phyloP scores from a whole-genome alignment of 2,329 filamentous ascomycete genomes.

The Phaeosphaeria sp. region DNA sequence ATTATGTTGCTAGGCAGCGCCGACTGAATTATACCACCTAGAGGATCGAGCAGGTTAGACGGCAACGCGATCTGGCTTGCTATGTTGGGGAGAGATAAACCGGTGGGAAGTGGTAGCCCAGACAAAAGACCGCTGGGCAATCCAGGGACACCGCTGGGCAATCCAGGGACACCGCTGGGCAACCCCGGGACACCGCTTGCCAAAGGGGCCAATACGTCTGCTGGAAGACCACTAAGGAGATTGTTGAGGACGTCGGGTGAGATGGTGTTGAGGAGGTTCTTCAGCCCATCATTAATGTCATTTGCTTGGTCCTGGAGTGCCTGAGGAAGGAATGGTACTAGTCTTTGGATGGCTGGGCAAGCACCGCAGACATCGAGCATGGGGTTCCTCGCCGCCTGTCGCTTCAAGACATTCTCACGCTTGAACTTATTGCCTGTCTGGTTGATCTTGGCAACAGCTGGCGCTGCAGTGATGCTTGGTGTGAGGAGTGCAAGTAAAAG shows the following conservation, averaged over 20 bases:
- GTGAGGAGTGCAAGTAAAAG: neutral
- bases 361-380: slow-evolving; percentile 12
- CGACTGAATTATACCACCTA: neutral
- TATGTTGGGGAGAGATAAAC: too few species aligned
- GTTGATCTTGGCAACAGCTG: neutral
- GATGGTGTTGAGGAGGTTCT: slow-evolving; percentile 9
- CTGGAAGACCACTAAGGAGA: slow-evolving; percentile 7
- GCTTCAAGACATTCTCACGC: slow-evolving; percentile 17
- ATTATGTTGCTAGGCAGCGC: neutral
- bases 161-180: neutral
- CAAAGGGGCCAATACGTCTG: neutral
- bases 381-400: slow-evolving; percentile 9
- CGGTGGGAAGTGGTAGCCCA: too few species aligned
- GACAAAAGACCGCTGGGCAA: too few species aligned
- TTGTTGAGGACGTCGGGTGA: slow-evolving; percentile 2
- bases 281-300: slow-evolving; percentile 15
- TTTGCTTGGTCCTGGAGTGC: slow-evolving; percentile 16
- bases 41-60: neutral
- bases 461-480: neutral
- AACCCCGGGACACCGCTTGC: too few species aligned
- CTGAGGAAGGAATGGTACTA: slow-evolving; percentile 8
- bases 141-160: too few species aligned
- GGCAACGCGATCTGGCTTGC: too few species aligned
- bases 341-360: slow-evolving; percentile 17
- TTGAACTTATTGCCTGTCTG: neutral